Evolutionary conservation across 805 yeast species (phyloP).

Genomic region (Komagataella ulmi): DNA sequence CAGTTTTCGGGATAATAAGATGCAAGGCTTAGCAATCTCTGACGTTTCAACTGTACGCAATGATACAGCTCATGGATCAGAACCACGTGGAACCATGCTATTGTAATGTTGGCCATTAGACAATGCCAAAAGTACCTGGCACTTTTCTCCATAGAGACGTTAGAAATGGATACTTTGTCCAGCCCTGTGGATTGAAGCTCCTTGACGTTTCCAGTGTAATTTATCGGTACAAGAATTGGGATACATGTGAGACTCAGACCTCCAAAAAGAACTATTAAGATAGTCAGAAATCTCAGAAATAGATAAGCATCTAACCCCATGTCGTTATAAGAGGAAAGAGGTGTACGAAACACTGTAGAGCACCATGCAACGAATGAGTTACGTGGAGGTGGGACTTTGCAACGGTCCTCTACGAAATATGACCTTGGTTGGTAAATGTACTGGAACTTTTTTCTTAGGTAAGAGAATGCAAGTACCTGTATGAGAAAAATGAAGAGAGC

Average conservation of each 20-base stretch:
- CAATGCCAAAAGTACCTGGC: slow-evolving; percentile 49
- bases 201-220: slow-evolving; percentile 25
- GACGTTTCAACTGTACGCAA: slow-evolving; percentile 34
- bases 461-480: slow-evolving; percentile 32
- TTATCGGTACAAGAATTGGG: slow-evolving; percentile 53
- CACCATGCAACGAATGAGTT: slow-evolving; percentile 47
- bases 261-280: slow-evolving; percentile 36
- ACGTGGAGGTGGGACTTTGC: slow-evolving; percentile 23
- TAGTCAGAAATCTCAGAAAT: slow-evolving; percentile 46
- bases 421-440: slow-evolving; percentile 44
- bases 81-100: slow-evolving; percentile 42
- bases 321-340: slow-evolving; percentile 27
- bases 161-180: slow-evolving; percentile 61
- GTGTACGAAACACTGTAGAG: slow-evolving; percentile 22
- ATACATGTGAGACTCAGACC: slow-evolving; percentile 40
- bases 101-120: slow-evolving; percentile 37
- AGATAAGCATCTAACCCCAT: slow-evolving; percentile 68
- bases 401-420: slow-evolving; percentile 25
- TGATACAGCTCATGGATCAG: slow-evolving; percentile 41
- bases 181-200: slow-evolving; percentile 27
- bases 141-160: slow-evolving; percentile 41
- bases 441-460: slow-evolving; percentile 20
- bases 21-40: slow-evolving; percentile 15
- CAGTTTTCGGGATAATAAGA: slow-evolving; percentile 8
- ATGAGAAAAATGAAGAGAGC: slow-evolving; percentile 38